Evolutionary conservation across 768 basidiomycete genomes (phyloP), one percentile per base, ranked within the genome.

Genomic region (Phylloporus sp.): DNA sequence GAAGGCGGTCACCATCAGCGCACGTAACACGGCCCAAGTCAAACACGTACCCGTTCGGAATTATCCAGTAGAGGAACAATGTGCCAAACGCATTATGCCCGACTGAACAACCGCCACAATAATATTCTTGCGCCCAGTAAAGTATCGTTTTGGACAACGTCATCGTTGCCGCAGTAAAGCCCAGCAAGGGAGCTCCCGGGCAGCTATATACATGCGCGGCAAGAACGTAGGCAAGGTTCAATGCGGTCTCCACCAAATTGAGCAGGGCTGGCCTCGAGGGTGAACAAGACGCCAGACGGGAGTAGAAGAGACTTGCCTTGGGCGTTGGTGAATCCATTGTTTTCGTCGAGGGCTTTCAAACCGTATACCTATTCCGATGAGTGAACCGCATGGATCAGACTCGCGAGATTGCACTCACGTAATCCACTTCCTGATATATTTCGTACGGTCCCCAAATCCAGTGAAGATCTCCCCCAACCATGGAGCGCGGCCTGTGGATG

Each of bases 371-470:
- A 23, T 37, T 2, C 15, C 27, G 4, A 22, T 15, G 71, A 68
- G 48, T 67, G 61, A 57, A 73, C 69, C n/a, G 45, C 71, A 53
- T 66, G 71, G 47, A 37, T 4, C 4, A 9, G 3, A 9, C 13
- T 9, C 6, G 8, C 14, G 17, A 37, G 33, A 18, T n/a, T 5
- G 10, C 26, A 63, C 69, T 44, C 52, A 73, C 70, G 35, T 67
- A 59, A 50, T 74, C 69, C 27, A 90, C 69, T n/a, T 83, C 70
- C 59, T 89, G 83, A 66, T 90, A 91, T 24, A 86, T 49, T 21
- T 73, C 76, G 59, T 94, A 94, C 3, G 90, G 90, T 48, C 76
- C 71, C 92, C 91, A 95, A 35, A 94, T 77, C 91, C 90, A 94
- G 56, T 92, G 86, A 37, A 93, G 71, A 65, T 93, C 90, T 3